These are phyloP conservation scores for Blastobotrys arbuscula DNA, from an alignment of 1,139 yeast genomes.

Conservation along the genomic window DNA sequence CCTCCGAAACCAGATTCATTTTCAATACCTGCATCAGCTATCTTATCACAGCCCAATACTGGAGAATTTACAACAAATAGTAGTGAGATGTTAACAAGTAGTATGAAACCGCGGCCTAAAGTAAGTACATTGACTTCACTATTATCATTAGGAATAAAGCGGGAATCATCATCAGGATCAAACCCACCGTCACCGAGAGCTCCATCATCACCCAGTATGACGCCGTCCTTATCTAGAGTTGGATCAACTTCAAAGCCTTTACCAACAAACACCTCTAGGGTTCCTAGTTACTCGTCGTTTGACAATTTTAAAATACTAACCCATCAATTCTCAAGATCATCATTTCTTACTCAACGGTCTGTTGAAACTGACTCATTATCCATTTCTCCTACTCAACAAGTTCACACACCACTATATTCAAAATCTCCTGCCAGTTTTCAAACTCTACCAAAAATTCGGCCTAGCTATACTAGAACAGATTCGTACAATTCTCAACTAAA, in stretches of 20 bases:
- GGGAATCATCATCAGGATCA: background rate
- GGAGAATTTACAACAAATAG: constrained; percentile 6
- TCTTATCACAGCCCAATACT: constrained; percentile 21
- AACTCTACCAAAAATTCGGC: background rate
- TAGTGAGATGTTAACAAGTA: constrained; percentile 19
- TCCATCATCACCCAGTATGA: background rate
- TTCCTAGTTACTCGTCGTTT: background rate
- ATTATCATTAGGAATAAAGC: constrained; percentile 15
- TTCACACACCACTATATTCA: background rate
- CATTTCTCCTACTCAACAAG: background rate
- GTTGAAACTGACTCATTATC: background rate
- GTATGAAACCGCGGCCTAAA: constrained; percentile 18
- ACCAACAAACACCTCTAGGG: background rate
- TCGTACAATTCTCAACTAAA: background rate
- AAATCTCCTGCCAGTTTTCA: background rate
- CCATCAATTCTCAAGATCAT: background rate
- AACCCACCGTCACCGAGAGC: background rate
- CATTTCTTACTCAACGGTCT: background rate
- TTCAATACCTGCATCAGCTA: constrained; percentile 23
- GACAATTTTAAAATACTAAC: background rate
- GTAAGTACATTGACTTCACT: constrained; percentile 24
- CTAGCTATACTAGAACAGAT: background rate
- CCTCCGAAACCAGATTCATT: constrained; percentile 15
- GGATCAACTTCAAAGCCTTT: background rate
- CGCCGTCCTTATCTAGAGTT: too few relatives aligned